Conservation (phyloP, 2,329 filamentous ascomycete genomes). For the Neonectria sp. region DNA sequence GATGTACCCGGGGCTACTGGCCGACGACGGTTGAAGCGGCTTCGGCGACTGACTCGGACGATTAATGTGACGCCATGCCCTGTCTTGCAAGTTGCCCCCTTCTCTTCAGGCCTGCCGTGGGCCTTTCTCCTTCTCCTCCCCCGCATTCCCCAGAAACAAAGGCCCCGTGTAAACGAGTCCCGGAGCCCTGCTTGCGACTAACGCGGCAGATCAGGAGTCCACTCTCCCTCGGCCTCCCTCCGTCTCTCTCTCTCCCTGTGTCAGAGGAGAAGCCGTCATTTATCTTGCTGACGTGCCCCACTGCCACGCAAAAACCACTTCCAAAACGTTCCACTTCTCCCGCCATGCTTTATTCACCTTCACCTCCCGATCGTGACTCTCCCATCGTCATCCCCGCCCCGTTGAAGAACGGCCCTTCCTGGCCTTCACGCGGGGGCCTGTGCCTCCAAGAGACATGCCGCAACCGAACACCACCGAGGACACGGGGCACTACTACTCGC, state of each 20-base stretch:
- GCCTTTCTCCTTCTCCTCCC: neutral
- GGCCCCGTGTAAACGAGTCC: neutral
- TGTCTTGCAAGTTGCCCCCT: neutral
- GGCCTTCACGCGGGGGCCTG: neutral
- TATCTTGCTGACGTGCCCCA: neutral
- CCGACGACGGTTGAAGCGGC: neutral
- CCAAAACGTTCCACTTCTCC: neutral
- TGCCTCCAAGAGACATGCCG: neutral
- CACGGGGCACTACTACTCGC: neutral
- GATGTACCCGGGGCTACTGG: too few relatives aligned
- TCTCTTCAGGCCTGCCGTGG: neutral
- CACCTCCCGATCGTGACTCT: neutral
- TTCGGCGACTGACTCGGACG: neutral
- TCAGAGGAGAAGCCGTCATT: neutral
- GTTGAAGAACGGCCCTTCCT: neutral
- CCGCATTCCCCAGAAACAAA: slow-evolving; percentile 5
- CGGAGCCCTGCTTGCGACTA: neutral
- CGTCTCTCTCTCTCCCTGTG: neutral
- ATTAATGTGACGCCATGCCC: neutral
- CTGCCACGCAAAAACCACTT: neutral
- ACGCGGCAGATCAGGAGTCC: neutral
- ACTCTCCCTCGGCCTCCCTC: neutral
- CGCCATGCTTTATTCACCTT: neutral
- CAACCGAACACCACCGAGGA: neutral
- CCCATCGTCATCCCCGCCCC: neutral